Evolutionary conservation across 805 yeast species (phyloP).

Genomic region (Monosporozyma yasuniensis): DNA sequence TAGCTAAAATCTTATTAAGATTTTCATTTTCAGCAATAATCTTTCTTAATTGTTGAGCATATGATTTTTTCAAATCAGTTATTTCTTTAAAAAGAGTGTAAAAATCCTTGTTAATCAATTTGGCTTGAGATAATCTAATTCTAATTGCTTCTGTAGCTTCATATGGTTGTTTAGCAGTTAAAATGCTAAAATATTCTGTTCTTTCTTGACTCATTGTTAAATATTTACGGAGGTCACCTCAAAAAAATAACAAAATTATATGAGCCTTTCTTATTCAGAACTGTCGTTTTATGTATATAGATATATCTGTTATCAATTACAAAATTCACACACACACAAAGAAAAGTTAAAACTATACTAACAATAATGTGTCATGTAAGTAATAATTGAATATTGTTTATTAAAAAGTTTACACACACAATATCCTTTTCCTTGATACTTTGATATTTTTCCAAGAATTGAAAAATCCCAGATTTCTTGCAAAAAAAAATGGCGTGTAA

Average conservation of each 20-base stretch:
- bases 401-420: not conserved
- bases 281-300: not conserved
- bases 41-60: slow-evolving; percentile 40
- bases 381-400: not conserved
- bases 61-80: slow-evolving; percentile 38
- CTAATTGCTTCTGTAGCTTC: slow-evolving; percentile 53
- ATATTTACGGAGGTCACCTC: not conserved
- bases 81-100: slow-evolving; percentile 53
- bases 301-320: no score
- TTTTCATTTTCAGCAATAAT: slow-evolving; percentile 28
- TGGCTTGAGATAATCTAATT: slow-evolving; percentile 47
- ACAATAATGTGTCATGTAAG: not conserved
- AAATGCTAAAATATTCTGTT: slow-evolving; percentile 34
- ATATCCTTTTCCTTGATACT: not conserved
- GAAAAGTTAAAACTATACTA: no score
- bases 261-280: no score
- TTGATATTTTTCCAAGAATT: not conserved
- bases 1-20: slow-evolving; percentile 28
- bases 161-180: slow-evolving; percentile 37
- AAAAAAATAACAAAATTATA: not conserved
- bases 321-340: no score
- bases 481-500: not conserved
- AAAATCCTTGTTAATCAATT: slow-evolving; percentile 48
- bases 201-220: slow-evolving; percentile 20
- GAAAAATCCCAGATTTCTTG: not conserved